Evolutionary conservation across 169 alveolate species (phyloP).

Genomic region (Cyclospora cayetanensis): DNA sequence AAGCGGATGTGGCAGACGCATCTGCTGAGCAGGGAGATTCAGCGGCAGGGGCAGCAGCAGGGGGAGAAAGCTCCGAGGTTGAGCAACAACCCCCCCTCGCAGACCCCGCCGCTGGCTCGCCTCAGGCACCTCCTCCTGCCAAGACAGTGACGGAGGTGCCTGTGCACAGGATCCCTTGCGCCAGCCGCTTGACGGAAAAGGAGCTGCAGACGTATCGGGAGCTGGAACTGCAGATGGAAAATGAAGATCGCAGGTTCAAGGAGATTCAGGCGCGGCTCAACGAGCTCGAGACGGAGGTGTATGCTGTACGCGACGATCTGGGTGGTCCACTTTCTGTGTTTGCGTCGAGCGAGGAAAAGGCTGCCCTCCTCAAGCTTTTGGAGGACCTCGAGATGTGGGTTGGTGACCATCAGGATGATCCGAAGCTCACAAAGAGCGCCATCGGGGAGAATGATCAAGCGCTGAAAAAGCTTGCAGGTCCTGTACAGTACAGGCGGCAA

Average conservation of each 20-base stretch:
- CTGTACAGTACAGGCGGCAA: background rate
- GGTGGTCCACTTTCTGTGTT: background rate
- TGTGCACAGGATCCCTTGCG: background rate
- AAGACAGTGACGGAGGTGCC: slow-evolving; percentile 4
- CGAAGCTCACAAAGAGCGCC: slow-evolving; percentile 59
- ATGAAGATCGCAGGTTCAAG: slow-evolving; percentile 70
- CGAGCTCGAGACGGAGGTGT: slow-evolving; percentile 77
- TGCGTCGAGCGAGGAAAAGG: background rate
- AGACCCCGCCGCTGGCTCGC: background rate
- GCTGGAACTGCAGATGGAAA: slow-evolving; percentile 72
- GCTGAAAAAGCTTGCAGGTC: background rate
- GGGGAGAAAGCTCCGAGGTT: background rate
- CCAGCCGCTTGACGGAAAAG: background rate
- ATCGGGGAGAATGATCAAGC: slow-evolving; percentile 65
- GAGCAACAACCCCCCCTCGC: background rate
- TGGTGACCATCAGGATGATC: slow-evolving; percentile 67
- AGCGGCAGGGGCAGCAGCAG: background rate
- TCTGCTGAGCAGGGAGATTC: background rate
- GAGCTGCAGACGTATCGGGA: slow-evolving; percentile 45
- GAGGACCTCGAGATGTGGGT: slow-evolving; percentile 76
- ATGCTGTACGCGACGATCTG: slow-evolving; percentile 53
- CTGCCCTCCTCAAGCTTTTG: background rate
- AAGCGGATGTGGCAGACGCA: slow-evolving; percentile 70
- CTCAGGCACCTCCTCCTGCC: background rate
- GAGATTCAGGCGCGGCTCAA: slow-evolving; percentile 76